A percentile compares a stretch with the other conserved stretches of the same genome.
Evolutionary conservation across 768 basidiomycete species (phyloP).

Genomic region (Suillus lakei): DNA sequence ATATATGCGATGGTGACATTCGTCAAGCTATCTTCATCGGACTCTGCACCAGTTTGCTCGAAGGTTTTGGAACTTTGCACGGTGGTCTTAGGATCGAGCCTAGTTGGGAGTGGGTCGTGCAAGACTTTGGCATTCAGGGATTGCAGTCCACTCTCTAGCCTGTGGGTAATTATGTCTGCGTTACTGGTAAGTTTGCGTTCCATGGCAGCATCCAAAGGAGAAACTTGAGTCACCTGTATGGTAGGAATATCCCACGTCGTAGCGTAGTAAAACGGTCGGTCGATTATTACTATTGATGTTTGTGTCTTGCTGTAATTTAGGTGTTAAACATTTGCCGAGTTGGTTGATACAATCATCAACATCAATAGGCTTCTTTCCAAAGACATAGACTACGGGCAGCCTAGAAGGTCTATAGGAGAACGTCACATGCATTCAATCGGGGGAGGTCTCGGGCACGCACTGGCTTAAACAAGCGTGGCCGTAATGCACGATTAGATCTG

Average conservation of each 20-base stretch:
- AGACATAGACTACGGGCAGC: conserved; percentile 89
- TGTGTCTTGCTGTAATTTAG: conserved; percentile 5
- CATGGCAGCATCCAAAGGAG: neutral
- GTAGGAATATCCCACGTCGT: conserved; percentile 82
- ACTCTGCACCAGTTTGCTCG: neutral
- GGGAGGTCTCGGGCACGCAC: conserved; percentile 49
- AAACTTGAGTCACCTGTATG: conserved; percentile 50
- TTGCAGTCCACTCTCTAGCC: neutral
- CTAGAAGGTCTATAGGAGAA: conserved; percentile 69
- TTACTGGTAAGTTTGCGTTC: neutral
- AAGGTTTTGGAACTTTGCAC: neutral
- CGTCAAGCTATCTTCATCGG: neutral
- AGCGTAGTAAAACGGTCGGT: conserved; percentile 58
- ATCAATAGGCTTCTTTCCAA: conserved; percentile 76
- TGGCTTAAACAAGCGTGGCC: conserved; percentile 95
- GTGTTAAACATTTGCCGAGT: conserved; percentile 41
- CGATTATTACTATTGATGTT: neutral
- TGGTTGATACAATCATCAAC: conserved; percentile 51
- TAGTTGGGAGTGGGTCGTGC: conserved; percentile 42
- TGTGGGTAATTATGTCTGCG: neutral
- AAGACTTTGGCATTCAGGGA: conserved; percentile 29
- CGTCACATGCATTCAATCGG: conserved; percentile 1
- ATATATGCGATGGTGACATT: conserved; percentile 55
- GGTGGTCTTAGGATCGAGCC: conserved; percentile 19
- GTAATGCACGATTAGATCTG: conserved; percentile 92